A percentile compares a stretch with the other conserved stretches of the same genome.
These are phyloP conservation scores for Trichoderma polysporum DNA, from an alignment of 2,329 filamentous ascomycete genomes.

Conservation along the genomic window DNA sequence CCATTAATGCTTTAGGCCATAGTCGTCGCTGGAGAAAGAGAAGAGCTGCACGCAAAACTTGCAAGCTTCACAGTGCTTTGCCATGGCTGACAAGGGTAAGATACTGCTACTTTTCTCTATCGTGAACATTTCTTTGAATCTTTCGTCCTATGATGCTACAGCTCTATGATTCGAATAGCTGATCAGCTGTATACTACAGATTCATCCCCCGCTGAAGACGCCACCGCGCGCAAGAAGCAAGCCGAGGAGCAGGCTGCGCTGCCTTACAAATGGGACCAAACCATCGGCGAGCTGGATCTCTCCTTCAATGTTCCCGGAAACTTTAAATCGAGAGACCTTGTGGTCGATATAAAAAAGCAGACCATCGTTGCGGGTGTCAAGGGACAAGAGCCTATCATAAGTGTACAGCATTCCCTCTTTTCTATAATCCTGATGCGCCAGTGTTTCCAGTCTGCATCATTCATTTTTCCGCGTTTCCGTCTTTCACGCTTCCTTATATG, in stretches of 20 bases:
- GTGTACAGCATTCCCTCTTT: slow-evolving; percentile 53
- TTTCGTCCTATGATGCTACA: background rate
- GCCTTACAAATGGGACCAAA: slow-evolving; percentile 97
- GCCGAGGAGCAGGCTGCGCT: slow-evolving; percentile 83
- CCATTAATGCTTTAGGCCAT: background rate
- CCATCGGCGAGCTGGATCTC: slow-evolving; percentile 83
- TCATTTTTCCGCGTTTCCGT: background rate
- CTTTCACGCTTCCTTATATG: background rate
- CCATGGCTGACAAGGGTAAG: slow-evolving; percentile 46
- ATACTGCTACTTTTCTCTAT: background rate
- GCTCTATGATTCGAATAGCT: background rate
- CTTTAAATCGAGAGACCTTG: slow-evolving; percentile 79
- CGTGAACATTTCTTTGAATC: background rate
- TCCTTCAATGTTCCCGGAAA: slow-evolving; percentile 76
- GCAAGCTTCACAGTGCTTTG: slow-evolving; percentile 13
- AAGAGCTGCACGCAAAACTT: background rate
- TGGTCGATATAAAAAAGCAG: slow-evolving; percentile 77
- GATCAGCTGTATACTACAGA: slow-evolving; percentile 39
- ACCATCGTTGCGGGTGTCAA: slow-evolving; percentile 80
- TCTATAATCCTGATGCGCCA: background rate
- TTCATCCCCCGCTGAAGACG: slow-evolving; percentile 55
- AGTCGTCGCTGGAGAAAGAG: background rate
- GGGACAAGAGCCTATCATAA: slow-evolving; percentile 81
- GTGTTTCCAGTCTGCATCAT: background rate
- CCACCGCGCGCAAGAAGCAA: slow-evolving; percentile 67